Evolutionary conservation across 768 basidiomycete species (phyloP).

Genomic region (Pholiota microspora): DNA sequence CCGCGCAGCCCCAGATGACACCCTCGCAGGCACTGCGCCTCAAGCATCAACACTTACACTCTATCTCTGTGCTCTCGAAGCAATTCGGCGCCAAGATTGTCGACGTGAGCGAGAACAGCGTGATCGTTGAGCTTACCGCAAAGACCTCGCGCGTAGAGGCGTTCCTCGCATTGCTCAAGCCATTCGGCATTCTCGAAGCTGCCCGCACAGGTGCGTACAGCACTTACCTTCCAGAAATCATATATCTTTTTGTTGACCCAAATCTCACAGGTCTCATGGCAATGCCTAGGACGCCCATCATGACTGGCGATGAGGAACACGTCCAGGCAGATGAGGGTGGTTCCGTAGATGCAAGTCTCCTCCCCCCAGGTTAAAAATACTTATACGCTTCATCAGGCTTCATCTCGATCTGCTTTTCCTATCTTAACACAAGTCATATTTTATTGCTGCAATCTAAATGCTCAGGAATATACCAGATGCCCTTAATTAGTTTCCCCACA

Average conservation of each 20-base stretch:
- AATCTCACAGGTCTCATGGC: conserved; percentile 80
- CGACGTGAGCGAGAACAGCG: conserved; percentile 91
- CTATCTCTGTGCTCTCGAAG: conserved; percentile 77
- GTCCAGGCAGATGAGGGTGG: conserved; percentile 44
- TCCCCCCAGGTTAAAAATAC: conserved; percentile 81
- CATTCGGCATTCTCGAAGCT: conserved; percentile 94
- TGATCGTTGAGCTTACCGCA: conserved; percentile 93
- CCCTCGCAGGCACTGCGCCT: conserved; percentile 85
- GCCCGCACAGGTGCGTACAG: conserved; percentile 78
- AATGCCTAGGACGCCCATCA: conserved; percentile 95
- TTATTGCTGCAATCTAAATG: background rate
- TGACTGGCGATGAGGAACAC: conserved; percentile 57
- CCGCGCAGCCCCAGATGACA: conserved; percentile 39
- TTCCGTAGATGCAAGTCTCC: conserved; percentile 83
- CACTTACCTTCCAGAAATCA: conserved; percentile 5
- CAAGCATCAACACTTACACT: conserved; percentile 87
- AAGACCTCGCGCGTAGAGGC: conserved; percentile 92
- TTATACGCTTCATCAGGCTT: no score
- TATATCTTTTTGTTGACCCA: conserved; percentile 1
- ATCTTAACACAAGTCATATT: background rate
- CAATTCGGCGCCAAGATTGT: conserved; percentile 95
- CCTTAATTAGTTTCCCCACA: background rate
- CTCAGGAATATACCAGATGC: background rate
- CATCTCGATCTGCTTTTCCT: background rate
- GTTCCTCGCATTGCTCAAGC: conserved; percentile 87